Evolutionary conservation across 176 grass and related monocot genomes (phyloP), one percentile per base, ranked within the genome.

Genomic region (Leersia perrieri): DNA sequence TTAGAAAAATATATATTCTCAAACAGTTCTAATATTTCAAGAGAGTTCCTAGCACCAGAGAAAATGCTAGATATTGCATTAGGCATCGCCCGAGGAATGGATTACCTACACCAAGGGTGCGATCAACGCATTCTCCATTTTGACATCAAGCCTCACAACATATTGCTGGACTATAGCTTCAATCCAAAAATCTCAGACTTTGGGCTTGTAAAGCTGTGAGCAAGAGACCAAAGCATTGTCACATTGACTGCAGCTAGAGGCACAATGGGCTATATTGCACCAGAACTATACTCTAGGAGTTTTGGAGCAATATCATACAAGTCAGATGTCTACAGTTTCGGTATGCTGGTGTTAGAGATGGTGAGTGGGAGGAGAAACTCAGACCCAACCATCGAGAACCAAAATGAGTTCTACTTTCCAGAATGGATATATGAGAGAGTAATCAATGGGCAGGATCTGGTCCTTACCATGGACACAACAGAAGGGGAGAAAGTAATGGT

Each of bases 131-230:
- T 92, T 44, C 72, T 92, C 28, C 89, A 92, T 45, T 85, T 92
- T 30, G 85, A 92, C 41, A 91, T 91, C 63, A 91, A 91, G 39
- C 88, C 89, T 38, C 88, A 90, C 15, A 90, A 87, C 22, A 83
- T 90, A 63, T 67, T 91, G 49, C 40, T 91, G 11, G 89, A 91
- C 66, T 66, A 77, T 32, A 51, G 78, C 63, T 84, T 84, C 3
- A 85, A 73, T 66, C 85, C 89, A 12, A 91, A 91, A 55, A 91
- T 91, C 29, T 77, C 85, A 23, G 89, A 91, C 76, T 91, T 91
- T 26, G 86, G 89, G 14, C 85, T 91, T 7, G 85, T 82, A 70
- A 91, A 91, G 72, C 35, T 85, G 5, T 91, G 89, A 11, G 81
- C n/a, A n/a, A n/a, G n/a, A n/a, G n/a, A n/a, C n/a, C n/a, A n/a